Conservation (phyloP, 495 filamentous ascomycete genomes). For the Trichoderma asperelloides region DNA sequence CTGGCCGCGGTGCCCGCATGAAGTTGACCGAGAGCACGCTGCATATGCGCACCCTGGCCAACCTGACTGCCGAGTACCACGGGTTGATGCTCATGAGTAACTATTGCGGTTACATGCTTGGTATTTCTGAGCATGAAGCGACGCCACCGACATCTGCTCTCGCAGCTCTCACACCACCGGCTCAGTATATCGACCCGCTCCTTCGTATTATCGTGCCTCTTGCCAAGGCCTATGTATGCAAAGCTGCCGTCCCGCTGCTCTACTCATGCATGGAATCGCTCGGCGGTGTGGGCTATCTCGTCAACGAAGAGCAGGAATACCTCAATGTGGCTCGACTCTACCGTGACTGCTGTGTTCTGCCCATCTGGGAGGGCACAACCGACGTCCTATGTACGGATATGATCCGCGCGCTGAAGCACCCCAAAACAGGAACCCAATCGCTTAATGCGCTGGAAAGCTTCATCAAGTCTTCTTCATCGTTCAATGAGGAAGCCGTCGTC, state of each 20-base stretch:
- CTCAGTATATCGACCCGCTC: slow-evolving; percentile 25
- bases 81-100: slow-evolving; percentile 51
- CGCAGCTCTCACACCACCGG: slow-evolving; percentile 11
- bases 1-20: slow-evolving; percentile 29
- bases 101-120: slow-evolving; percentile 47
- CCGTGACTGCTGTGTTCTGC: slow-evolving; percentile 54
- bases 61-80: slow-evolving; percentile 37
- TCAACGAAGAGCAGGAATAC: slow-evolving; percentile 48
- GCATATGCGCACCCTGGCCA: slow-evolving; percentile 54
- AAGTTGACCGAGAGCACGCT: slow-evolving; percentile 46
- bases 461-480: background rate
- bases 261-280: slow-evolving; percentile 61
- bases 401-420: slow-evolving; percentile 45
- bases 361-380: slow-evolving; percentile 72
- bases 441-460: slow-evolving; percentile 19
- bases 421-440: slow-evolving; percentile 27
- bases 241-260: slow-evolving; percentile 40
- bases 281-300: slow-evolving; percentile 69
- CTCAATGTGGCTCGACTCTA: slow-evolving; percentile 57
- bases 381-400: slow-evolving; percentile 58
- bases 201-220: slow-evolving; percentile 57
- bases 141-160: background rate
- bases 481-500: background rate
- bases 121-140: slow-evolving; percentile 17
- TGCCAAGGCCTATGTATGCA: slow-evolving; percentile 56